Conservation (phyloP, 1,139 yeast species). For the Starmera stellimalicola region DNA sequence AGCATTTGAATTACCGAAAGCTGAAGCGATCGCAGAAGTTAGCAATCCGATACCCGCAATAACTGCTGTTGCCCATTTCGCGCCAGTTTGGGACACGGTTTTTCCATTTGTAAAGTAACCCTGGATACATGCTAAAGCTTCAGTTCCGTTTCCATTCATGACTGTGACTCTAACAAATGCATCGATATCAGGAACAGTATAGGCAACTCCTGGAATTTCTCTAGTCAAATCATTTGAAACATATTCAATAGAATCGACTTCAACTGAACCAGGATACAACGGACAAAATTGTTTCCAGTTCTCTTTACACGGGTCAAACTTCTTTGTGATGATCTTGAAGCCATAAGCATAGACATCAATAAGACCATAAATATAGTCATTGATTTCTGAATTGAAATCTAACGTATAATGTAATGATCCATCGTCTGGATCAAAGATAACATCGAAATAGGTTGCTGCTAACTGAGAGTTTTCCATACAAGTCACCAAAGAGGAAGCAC, state of each 20-base stretch:
- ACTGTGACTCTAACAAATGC: slow-evolving; percentile 54
- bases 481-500: slow-evolving; percentile 62
- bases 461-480: slow-evolving; percentile 64
- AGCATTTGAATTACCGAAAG: slow-evolving; percentile 72
- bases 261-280: slow-evolving; percentile 58
- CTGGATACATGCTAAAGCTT: slow-evolving; percentile 55
- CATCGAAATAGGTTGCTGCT: slow-evolving; percentile 57
- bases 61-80: slow-evolving; percentile 78
- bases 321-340: slow-evolving; percentile 45
- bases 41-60: slow-evolving; percentile 71
- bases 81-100: slow-evolving; percentile 67
- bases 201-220: slow-evolving; percentile 63
- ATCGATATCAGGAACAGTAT: slow-evolving; percentile 69
- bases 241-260: slow-evolving; percentile 56
- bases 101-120: slow-evolving; percentile 63
- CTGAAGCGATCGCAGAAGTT: slow-evolving; percentile 56
- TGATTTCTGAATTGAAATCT: slow-evolving; percentile 52
- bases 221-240: slow-evolving; percentile 19
- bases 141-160: slow-evolving; percentile 27
- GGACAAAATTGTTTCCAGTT: slow-evolving; percentile 77
- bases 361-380: slow-evolving; percentile 47
- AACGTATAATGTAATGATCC: slow-evolving; percentile 50
- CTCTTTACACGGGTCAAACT: slow-evolving; percentile 46
- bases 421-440: slow-evolving; percentile 58
- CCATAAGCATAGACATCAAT: slow-evolving; percentile 71